Evolutionary conservation across 306 rosid species (phyloP), one percentile per base, ranked within the genome.

Genomic region (Quercus mongolica): DNA sequence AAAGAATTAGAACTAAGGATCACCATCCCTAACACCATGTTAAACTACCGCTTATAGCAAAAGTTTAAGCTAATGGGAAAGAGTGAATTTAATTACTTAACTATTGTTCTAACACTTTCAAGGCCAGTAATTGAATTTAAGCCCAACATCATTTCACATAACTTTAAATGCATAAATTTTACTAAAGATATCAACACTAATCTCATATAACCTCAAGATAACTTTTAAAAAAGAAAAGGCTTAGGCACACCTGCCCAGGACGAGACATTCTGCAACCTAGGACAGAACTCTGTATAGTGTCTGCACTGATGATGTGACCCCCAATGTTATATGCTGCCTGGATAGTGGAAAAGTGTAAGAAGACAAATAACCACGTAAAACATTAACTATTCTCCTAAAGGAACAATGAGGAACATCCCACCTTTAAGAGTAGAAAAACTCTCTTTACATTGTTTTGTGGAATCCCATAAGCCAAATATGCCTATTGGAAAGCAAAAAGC

Each of bases 281-380:
- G 81, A 96, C 91, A 52, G 87, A 87, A 64, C 87, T 90, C 46
- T 96, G 99, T 65, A 96, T 93, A 64, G 94, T 86, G 78, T 93
- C 94, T 30, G 98, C 94, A 51, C 94, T 96, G 84, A 96, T 82
- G 73, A 93, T 90, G 74, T 88, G 91, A 68, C 99, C 98, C 17
- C 98, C 99, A 19, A 96, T 83, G 73, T 93, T 96, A 86, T 96
- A 96, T 69, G 98, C 97, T 85, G 99, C 99, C 99, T 96, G 93
- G 69, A 82, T 26, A 76, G 80, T 59, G 72, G 71, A 78, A 64
- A 71, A 75, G 25, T 57, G 46, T 70, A 65, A 82, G 79, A 74
- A 71, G 82, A 67, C 75, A 83, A 15, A 76, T 51, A 69, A 12
- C 58, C 30, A 5, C 11, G 0, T 7, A 38, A 38, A 38, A 38